These are phyloP conservation scores for Yamadazyma triangularis DNA, from an alignment of 1,139 yeast genomes.

Conservation along the genomic window DNA sequence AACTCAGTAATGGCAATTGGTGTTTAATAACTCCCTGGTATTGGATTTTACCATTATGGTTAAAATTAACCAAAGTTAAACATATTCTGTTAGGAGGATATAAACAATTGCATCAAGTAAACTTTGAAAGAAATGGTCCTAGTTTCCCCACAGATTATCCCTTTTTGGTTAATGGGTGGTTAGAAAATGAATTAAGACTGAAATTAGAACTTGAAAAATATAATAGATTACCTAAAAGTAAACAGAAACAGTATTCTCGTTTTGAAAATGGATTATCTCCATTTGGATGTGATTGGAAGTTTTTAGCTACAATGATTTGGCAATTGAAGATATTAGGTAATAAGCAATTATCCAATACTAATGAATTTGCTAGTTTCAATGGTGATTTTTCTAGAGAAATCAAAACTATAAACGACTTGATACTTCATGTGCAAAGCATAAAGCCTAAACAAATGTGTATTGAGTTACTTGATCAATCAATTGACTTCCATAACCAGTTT, in stretches of 20 bases:
- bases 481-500: slow-evolving; percentile 11
- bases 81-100: slow-evolving; percentile 69
- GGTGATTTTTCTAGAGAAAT: slow-evolving; percentile 25
- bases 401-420: slow-evolving; percentile 39
- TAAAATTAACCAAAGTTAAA: slow-evolving; percentile 53
- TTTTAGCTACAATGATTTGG: slow-evolving; percentile 21
- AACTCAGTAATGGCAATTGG: slow-evolving; percentile 42
- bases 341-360: slow-evolving; percentile 38
- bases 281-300: slow-evolving; percentile 75
- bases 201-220: slow-evolving; percentile 42
- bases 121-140: slow-evolving; percentile 53
- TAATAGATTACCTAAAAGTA: slow-evolving; percentile 45
- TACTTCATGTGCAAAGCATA: slow-evolving; percentile 1
- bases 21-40: slow-evolving; percentile 75
- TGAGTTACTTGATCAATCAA: slow-evolving; percentile 18
- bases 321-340: neutral
- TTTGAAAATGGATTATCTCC: slow-evolving; percentile 54
- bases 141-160: slow-evolving; percentile 75
- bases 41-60: slow-evolving; percentile 90
- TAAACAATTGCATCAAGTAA: slow-evolving; percentile 67
- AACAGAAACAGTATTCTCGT: slow-evolving; percentile 18
- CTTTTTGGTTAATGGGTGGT: slow-evolving; percentile 53
- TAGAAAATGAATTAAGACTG: slow-evolving; percentile 42
- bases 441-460: slow-evolving; percentile 20
- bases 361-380: slow-evolving; percentile 54